Evolutionary conservation across 176 grass and related monocot genomes (phyloP), one percentile per base, ranked within the genome.

Genomic region (Carex littledalei): DNA sequence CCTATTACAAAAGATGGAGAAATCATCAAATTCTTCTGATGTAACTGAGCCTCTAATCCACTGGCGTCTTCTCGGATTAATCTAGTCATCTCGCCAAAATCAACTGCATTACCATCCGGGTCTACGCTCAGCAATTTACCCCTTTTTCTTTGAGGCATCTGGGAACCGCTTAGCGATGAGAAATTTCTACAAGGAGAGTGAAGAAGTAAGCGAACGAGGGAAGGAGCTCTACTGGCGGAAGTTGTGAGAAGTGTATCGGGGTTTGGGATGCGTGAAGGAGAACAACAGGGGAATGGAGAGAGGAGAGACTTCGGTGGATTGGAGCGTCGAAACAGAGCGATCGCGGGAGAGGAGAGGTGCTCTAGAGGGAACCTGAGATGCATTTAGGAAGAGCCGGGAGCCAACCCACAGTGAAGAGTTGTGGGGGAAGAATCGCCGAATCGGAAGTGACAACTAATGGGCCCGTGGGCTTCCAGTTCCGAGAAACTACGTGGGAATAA

Each of bases 41-140:
- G 80, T 6, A 98, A 89, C 66, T 84, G 74, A 8, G 88, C 76
- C 71, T 91, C 95, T 57, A 89, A 63, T 66, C 81, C 61, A 83
- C 67, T 71, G 21, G 39, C 75, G 52, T 77, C 91, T 50, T 88
- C 82, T 29, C 55, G 77, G 52, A 98, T 88, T 81, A 90, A 84
- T 52, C 63, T 32, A 35, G 92, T 43, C 32, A 98, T 64, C 13
- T 85, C 79, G 77, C 80, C 64, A 10, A 84, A 81, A 52, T 47
- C 66, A 63, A 43, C 32, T 22, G 15, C 6, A 64, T n/a, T 6
- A 4, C 35, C 20, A 22, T 80, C 78, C 13, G n/a, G 9, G 64
- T 53, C 68, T 35, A 69, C 8, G 32, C 65, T 18, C 47, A 57
- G 29, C 16, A 55, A 35, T 43, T 37, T 34, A 14, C 47, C 54